These are phyloP conservation scores for Abortiporus biennis DNA, from an alignment of 1,284 basidiomycete genomes.

Conservation along the genomic window DNA sequence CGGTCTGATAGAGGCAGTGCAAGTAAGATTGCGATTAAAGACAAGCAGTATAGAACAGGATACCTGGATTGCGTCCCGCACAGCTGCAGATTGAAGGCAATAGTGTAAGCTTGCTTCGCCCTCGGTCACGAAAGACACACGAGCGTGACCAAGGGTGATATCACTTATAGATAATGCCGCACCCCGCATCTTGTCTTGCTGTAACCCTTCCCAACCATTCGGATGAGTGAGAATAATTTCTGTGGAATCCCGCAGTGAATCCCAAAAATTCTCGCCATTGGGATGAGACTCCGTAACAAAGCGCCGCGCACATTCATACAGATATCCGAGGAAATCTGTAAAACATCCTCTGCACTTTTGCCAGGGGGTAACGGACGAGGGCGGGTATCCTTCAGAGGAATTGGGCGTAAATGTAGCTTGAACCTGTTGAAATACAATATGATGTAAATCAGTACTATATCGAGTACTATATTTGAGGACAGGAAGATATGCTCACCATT, in stretches of 20 bases:
- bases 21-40: constrained; percentile 20
- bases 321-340: constrained; percentile 49
- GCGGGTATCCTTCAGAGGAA: constrained; percentile 22
- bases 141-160: constrained; percentile 22
- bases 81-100: too few species aligned
- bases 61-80: too few species aligned
- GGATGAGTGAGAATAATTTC: constrained; percentile 36
- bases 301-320: constrained; percentile 35
- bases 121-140: constrained; percentile 40
- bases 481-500: constrained; percentile 34
- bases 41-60: constrained; percentile 27
- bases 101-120: constrained; percentile 46
- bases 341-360: constrained; percentile 42
- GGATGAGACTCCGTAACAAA: constrained; percentile 46
- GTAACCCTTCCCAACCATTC: constrained; percentile 39
- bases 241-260: constrained; percentile 24
- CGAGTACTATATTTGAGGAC: not conserved
- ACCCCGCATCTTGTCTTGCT: constrained; percentile 33
- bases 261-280: constrained; percentile 34
- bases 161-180: constrained; percentile 29
- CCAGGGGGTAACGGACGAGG: constrained; percentile 40
- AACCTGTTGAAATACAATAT: constrained; percentile 34
- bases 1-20: not conserved
- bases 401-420: constrained; percentile 47
- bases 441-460: not conserved